Conservation (phyloP, 495 filamentous ascomycete species). For the Penicillium chermesinum region DNA sequence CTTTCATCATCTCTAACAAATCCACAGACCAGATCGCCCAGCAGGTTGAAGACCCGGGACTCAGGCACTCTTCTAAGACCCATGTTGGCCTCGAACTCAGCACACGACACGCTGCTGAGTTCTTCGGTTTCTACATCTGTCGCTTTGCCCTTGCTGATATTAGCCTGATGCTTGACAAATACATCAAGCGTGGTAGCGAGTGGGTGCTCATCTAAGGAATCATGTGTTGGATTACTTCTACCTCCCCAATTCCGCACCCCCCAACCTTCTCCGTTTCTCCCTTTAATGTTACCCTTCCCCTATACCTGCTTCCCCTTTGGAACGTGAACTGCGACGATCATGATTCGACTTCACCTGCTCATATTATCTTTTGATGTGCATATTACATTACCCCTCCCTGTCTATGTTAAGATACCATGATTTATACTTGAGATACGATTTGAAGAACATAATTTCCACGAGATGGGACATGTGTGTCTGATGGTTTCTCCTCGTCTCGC, state of each 20-base stretch:
- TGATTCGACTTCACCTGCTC: constrained; percentile 7
- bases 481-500: constrained; percentile 5
- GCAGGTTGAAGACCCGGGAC: constrained; percentile 88
- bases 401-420: constrained; percentile 33
- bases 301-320: no score
- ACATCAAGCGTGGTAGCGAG: constrained; percentile 91
- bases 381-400: constrained; percentile 16
- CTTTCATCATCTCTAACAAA: constrained; percentile 8
- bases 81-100: constrained; percentile 92
- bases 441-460: constrained; percentile 26
- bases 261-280: constrained; percentile 1
- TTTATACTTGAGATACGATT: constrained; percentile 21
- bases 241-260: no score
- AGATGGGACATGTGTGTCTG: constrained; percentile 14
- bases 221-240: neutral
- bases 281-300: neutral
- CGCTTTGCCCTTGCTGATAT: constrained; percentile 87
- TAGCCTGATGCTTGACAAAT: constrained; percentile 86
- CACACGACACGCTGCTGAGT: constrained; percentile 90
- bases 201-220: constrained; percentile 65
- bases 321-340: no score
- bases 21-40: constrained; percentile 85
- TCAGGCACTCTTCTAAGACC: constrained; percentile 75
- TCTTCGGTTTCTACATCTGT: constrained; percentile 95
- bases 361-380: constrained; percentile 20